Evolutionary conservation across 1,139 yeast genomes (phyloP).

Genomic region (Lodderomyces metapsilosis): DNA sequence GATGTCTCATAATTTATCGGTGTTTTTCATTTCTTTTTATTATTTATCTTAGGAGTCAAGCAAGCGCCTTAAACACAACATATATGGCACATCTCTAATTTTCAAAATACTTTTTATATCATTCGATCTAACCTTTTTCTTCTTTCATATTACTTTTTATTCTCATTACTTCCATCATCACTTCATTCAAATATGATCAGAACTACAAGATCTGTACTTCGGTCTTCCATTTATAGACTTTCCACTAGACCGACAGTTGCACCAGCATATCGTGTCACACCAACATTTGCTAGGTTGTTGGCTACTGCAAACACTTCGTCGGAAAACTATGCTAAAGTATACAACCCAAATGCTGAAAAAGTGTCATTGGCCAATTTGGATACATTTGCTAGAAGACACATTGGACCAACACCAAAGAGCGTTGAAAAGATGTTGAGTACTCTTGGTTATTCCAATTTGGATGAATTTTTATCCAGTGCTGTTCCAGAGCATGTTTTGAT

Average conservation of each 20-base stretch:
- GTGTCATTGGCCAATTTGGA: slow-evolving; percentile 52
- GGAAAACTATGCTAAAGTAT: slow-evolving; percentile 39
- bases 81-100: not conserved
- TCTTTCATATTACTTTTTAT: not conserved
- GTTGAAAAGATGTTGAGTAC: slow-evolving; percentile 62
- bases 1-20: not conserved
- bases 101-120: not conserved
- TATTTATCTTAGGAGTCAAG: not conserved
- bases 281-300: slow-evolving; percentile 14
- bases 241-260: slow-evolving; percentile 3
- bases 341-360: slow-evolving; percentile 30
- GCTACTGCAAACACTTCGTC: slow-evolving; percentile 50
- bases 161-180: not conserved
- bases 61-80: not conserved
- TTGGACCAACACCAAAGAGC: slow-evolving; percentile 74
- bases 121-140: not conserved
- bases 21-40: not conserved
- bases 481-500: slow-evolving; percentile 76
- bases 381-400: slow-evolving; percentile 85
- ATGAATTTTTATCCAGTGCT: slow-evolving; percentile 67
- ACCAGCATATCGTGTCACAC: not conserved
- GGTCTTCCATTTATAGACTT: slow-evolving; percentile 1
- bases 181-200: slow-evolving; percentile 4
- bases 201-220: slow-evolving; percentile 4
- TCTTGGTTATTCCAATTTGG: slow-evolving; percentile 67